These are phyloP conservation scores for Myrica gale DNA, from an alignment of 306 rosid species.

Conservation along the genomic window DNA sequence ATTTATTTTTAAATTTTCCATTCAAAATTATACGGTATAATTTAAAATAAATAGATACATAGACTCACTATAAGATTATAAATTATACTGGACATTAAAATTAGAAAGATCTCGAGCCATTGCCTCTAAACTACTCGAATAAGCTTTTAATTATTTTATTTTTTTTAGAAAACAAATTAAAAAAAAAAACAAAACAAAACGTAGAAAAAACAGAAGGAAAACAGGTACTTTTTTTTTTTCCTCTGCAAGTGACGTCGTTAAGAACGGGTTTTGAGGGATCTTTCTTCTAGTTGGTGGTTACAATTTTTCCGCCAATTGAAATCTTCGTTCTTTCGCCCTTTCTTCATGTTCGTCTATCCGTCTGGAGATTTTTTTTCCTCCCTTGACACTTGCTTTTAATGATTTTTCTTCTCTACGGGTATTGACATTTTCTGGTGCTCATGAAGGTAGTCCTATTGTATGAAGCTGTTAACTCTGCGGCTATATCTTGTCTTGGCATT, in stretches of 20 bases:
- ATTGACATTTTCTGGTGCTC: not conserved
- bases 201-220: too few relatives aligned
- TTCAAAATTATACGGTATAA: too few relatives aligned
- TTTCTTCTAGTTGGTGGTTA: conserved; percentile 31
- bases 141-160: too few relatives aligned
- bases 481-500: conserved; percentile 18
- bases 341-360: not conserved
- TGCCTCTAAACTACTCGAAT: too few relatives aligned
- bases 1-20: too few relatives aligned
- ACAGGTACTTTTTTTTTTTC: too few relatives aligned
- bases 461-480: conserved; percentile 9
- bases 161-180: not conserved
- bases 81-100: too few relatives aligned
- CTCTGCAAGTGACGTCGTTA: conserved; percentile 18
- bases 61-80: too few relatives aligned
- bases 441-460: not conserved
- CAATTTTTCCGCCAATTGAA: conserved; percentile 27
- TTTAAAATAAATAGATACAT: too few relatives aligned
- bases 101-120: too few relatives aligned
- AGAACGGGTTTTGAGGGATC: conserved; percentile 36
- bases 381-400: not conserved
- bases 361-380: not conserved
- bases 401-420: not conserved
- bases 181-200: not conserved
- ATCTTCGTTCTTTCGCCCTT: conserved; percentile 8